Evolutionary conservation across 495 filamentous ascomycete species (phyloP), one percentile per base, ranked within the genome.

Genomic region (Aspergillus taichungensis): DNA sequence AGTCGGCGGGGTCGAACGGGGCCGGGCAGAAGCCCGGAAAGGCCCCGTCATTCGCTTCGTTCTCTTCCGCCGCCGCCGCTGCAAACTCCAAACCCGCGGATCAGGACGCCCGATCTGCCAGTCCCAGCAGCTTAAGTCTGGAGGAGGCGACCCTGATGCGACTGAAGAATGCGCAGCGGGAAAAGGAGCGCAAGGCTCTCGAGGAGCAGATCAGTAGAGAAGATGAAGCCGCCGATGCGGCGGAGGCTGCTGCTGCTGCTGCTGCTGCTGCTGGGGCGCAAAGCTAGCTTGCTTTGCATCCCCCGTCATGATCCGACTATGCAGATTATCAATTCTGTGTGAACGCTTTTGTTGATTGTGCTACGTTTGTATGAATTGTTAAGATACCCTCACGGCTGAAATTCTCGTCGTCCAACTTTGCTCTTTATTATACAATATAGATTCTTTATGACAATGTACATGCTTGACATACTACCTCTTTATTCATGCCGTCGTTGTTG

Each of bases 71-170:
- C 13, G 58, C 62, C 6, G 51, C 53, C 6, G 51, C 49, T 13
- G 54, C 55, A 41, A 55, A 48, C 44, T 53, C 55, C 28, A 67
- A 57, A 35, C 54, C 58, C 47, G 57, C 60, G 2, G 46, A 58
- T 6, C 54, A 67, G 13, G 57, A 59, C 13, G 53, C 57, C 5
- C 58, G 60, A 8, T 51, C 52, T 0, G 59, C 60, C 33, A 51
- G 53, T 3, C 13, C 57, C 9, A 61, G 59, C 40, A 66, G 65
- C 18, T 75, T 76, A 3, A 81, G 69, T 46, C 43, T 80, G 29
- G 68, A 83, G 52, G 79, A 84, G 32, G 50, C 75, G 46, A 81
- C 74, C 1, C 58, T 82, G 57, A 83, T 82, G 58, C 64, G 77
- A 30, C 49, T 84, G 42, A 80, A 78, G 52, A 78, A 74, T 44